Percentiles rank a stretch among this genome's conserved stretches.
Conservation (phyloP, 495 filamentous ascomycete genomes). For the Endocarpon pusillum region DNA sequence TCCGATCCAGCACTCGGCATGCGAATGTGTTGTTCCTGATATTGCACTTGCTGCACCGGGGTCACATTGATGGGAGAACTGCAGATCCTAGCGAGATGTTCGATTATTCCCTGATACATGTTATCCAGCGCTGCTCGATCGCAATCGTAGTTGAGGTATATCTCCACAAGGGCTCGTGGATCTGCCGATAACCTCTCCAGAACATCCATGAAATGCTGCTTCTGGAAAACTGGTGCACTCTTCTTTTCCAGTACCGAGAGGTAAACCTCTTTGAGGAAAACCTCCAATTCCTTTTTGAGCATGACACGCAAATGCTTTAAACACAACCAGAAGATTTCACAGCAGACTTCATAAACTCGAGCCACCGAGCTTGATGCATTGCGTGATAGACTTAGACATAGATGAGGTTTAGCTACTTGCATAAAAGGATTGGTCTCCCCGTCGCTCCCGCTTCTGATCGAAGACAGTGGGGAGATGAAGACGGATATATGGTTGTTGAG, state of each 20-base stretch:
- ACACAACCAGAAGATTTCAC: slow-evolving; percentile 97
- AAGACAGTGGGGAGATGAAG: slow-evolving; percentile 77
- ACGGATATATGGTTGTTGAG: slow-evolving; percentile 78
- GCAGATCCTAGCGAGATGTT: slow-evolving; percentile 75
- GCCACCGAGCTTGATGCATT: slow-evolving; percentile 89
- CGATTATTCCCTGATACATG: slow-evolving; percentile 85
- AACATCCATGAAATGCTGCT: slow-evolving; percentile 76
- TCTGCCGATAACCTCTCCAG: slow-evolving; percentile 71
- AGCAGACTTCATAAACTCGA: slow-evolving; percentile 83
- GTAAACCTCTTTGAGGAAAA: slow-evolving; percentile 96
- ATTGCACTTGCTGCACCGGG: slow-evolving; percentile 62
- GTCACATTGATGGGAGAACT: slow-evolving; percentile 59
- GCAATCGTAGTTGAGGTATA: slow-evolving; percentile 98
- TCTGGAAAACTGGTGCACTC: slow-evolving; percentile 74
- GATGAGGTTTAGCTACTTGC: slow-evolving; percentile 90
- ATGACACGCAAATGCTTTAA: slow-evolving; percentile 81
- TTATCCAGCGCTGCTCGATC: slow-evolving; percentile 86
- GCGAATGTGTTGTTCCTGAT: slow-evolving; percentile 58
- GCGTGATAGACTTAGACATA: slow-evolving; percentile 81
- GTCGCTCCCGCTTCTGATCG: slow-evolving; percentile 75
- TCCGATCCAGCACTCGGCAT: slow-evolving; percentile 38
- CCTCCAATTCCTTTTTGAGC: slow-evolving; percentile 97
- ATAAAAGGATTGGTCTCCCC: slow-evolving; percentile 78
- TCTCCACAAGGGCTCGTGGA: slow-evolving; percentile 77
- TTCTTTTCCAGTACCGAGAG: slow-evolving; percentile 79